These are phyloP conservation scores for Ampelocalamus luodianensis DNA, from an alignment of 176 grass and related monocot species.

Conservation along the genomic window DNA sequence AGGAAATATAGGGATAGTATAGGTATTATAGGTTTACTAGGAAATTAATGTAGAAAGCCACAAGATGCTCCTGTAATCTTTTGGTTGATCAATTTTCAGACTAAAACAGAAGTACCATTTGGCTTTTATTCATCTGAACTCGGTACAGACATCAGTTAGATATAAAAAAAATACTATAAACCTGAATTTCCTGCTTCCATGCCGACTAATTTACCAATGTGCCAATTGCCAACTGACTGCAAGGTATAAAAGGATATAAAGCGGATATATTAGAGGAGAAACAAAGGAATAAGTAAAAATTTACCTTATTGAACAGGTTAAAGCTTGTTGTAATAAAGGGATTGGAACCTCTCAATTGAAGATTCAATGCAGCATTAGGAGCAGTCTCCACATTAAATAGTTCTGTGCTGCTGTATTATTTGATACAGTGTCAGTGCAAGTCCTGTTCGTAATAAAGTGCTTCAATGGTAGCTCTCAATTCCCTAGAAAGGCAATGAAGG, in stretches of 20 bases:
- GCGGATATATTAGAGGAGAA: neutral
- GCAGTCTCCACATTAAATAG: no score
- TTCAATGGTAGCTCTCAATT: constrained; percentile 1
- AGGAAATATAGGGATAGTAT: constrained; percentile 47
- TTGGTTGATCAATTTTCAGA: constrained; percentile 37
- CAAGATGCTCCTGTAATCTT: constrained; percentile 47
- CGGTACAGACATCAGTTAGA: constrained; percentile 7
- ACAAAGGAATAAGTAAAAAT: constrained; percentile 5
- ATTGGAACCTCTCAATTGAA: no score
- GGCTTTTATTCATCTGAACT: constrained; percentile 31
- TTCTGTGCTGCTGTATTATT: no score
- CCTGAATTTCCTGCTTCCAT: neutral
- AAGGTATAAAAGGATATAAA: neutral
- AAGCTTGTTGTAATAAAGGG: neutral
- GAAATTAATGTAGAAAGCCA: constrained; percentile 35
- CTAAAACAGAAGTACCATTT: constrained; percentile 34
- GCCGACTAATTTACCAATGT: neutral
- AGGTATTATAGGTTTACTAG: constrained; percentile 47
- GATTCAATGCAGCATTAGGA: no score
- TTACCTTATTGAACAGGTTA: constrained; percentile 9
- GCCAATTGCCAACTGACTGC: neutral
- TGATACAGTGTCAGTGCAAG: no score
- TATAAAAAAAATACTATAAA: neutral
- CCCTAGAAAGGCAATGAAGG: neutral
- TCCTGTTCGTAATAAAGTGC: neutral